Base-by-base conservation (phyloP, 1,284 basidiomycete species). In the Ganoderma lingzhi region DNA sequence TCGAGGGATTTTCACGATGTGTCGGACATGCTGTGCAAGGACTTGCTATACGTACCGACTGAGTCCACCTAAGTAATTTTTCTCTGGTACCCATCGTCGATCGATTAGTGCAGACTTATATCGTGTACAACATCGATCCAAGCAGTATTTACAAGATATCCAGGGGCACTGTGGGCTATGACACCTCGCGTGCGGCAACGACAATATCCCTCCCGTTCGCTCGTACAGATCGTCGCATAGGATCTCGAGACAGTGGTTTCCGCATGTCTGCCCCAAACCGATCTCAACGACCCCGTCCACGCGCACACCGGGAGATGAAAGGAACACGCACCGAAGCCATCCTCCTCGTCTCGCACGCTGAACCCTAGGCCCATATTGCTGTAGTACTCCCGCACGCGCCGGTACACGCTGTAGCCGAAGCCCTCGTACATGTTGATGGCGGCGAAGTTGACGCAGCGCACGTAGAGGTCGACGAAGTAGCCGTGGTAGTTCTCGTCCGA, bases 381-480 rank as follows among this genome's bases (percentile, higher is more conserved):
- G 81, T 97, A 97, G 80, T 97, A 97, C 76, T 94, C 93, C 70
- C 87, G 86, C 58, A 97, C 95, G 68, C 92, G 84, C 48, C 95
- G 84, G 80, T 93, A 97, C 15, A 97, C 94, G 74, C 91, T 93
- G 76, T 97, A 97, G 3, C 93, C 95, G 75, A 96, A 83, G 28
- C 87, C 86, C 76, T 97, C 93, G 79, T 97, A 97, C 92, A 97
- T 93, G 19, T 82, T 83, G 70, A 96, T 92, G 17, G 93, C 93
- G 19, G 95, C 84, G 5, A 82, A 76, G 75, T 96, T 96, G 62
- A 90, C 90, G 73, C 93, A 94, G 66, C 96, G 89, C 62, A 97
- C 96, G 79, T 95, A 97, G 23, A 97, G 87, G 81, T 97, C 96
- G 61, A 97, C 94, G 76, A 97, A 97, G 84, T 87, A 93, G 4